phyloP scores from a whole-genome alignment of 257 asterid species.

The Solanum boliviense region DNA sequence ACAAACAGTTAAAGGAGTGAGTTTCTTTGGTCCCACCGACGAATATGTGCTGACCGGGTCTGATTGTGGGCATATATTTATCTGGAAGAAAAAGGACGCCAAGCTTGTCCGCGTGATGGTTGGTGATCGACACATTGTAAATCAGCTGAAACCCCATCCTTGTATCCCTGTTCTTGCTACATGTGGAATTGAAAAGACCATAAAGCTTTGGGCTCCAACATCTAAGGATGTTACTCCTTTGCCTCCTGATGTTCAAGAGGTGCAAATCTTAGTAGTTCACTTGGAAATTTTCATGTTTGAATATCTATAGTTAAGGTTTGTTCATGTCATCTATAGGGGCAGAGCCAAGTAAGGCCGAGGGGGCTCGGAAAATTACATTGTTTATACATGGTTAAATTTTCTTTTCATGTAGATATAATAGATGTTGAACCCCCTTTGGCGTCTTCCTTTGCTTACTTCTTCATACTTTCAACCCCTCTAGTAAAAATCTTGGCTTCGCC shows the following conservation, averaged over 20 bases:
- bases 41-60: slow-evolving; percentile 69
- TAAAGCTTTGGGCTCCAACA: slow-evolving; percentile 67
- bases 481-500: neutral
- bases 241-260: slow-evolving; percentile 54
- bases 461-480: neutral
- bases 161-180: slow-evolving; percentile 56
- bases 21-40: slow-evolving; percentile 64
- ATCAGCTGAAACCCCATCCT: slow-evolving; percentile 65
- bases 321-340: neutral
- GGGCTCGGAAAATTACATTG: neutral
- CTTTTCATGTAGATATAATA: neutral
- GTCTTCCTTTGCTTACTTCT: neutral
- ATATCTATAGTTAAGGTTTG: neutral
- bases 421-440: neutral
- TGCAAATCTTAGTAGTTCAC: slow-evolving; percentile 1
- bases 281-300: neutral
- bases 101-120: slow-evolving; percentile 54
- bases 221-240: slow-evolving; percentile 39
- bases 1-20: slow-evolving; percentile 60
- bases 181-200: slow-evolving; percentile 55
- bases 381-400: neutral
- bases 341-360: neutral
- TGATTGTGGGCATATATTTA: slow-evolving; percentile 67
- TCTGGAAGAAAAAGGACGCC: slow-evolving; percentile 66
- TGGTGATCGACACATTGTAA: slow-evolving; percentile 55